phyloP scores from a whole-genome alignment of 148 eudicot species.

The Chenopodium album region DNA sequence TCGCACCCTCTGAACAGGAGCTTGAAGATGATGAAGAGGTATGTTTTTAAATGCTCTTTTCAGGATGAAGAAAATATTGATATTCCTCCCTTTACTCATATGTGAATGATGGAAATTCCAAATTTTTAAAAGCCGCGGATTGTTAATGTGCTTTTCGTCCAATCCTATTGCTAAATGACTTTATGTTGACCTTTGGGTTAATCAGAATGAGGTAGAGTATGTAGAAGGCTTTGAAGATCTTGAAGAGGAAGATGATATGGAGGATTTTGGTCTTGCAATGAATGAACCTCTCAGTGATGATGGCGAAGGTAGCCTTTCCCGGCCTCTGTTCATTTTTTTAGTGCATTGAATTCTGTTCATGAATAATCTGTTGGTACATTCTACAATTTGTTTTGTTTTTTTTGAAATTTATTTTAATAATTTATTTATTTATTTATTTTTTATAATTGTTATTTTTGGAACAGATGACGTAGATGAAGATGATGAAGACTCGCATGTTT shows the following conservation, averaged over 20 bases:
- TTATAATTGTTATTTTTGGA: neutral
- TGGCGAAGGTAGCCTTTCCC: slow-evolving; percentile 34
- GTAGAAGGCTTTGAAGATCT: slow-evolving; percentile 77
- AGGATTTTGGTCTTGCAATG: slow-evolving; percentile 58
- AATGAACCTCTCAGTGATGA: slow-evolving; percentile 28
- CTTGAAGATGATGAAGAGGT: slow-evolving; percentile 72
- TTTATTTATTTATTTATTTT: neutral
- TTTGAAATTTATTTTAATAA: neutral
- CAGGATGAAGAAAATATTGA: neutral
- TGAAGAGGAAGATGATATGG: slow-evolving; percentile 83
- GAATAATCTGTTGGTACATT: neutral
- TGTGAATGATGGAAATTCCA: neutral
- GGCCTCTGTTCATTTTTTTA: neutral
- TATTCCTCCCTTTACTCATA: neutral
- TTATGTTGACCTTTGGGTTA: neutral
- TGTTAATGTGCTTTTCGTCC: neutral
- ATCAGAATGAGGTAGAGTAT: slow-evolving; percentile 67
- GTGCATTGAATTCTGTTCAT: neutral
- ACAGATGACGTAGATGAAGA: slow-evolving; percentile 47
- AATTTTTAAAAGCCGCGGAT: neutral
- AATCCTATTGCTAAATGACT: neutral
- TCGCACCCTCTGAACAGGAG: slow-evolving; percentile 40
- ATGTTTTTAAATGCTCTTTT: neutral
- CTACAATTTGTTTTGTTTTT: neutral
- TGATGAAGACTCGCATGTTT: slow-evolving; percentile 37